phyloP scores from a whole-genome alignment of 805 yeast species.

The Yarrowia sp. region DNA sequence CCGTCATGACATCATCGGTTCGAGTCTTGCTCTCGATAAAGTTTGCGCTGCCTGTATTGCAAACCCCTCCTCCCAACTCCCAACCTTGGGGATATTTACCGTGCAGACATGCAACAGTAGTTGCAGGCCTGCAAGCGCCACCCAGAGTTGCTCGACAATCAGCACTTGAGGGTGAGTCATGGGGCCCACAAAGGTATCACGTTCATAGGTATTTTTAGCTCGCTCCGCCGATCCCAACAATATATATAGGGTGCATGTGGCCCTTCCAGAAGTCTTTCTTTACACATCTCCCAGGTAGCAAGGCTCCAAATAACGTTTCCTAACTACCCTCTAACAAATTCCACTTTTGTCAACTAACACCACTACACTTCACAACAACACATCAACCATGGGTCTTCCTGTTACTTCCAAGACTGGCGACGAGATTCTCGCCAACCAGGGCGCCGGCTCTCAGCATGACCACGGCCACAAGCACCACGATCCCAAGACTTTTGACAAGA shows the following conservation, averaged over 20 bases:
- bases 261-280: not conserved
- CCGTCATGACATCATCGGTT: not conserved
- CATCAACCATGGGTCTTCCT: constrained; percentile 28
- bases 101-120: constrained; percentile 35
- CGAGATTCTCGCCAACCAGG: constrained; percentile 22
- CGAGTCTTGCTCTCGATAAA: constrained; percentile 4
- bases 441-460: constrained; percentile 1
- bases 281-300: constrained; percentile 2
- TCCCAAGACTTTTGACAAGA: constrained; percentile 12
- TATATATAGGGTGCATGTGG: constrained; percentile 4
- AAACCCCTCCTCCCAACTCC: constrained; percentile 26
- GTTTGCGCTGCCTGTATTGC: constrained; percentile 12
- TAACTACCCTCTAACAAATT: not conserved
- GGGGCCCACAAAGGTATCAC: not conserved
- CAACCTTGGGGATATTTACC: constrained; percentile 34
- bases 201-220: constrained; percentile 25
- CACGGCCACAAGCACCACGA: constrained; percentile 29
- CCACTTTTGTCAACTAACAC: constrained; percentile 1
- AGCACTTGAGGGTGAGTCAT: constrained; percentile 24
- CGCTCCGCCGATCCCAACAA: constrained; percentile 4
- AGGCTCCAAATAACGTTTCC: constrained; percentile 11
- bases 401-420: constrained; percentile 11
- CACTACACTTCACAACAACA: not conserved
- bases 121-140: constrained; percentile 38
- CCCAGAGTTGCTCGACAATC: not conserved